Evolutionary conservation across 305 asterid genomes (phyloP).

Genomic region (Stenogyne calaminthoides): DNA sequence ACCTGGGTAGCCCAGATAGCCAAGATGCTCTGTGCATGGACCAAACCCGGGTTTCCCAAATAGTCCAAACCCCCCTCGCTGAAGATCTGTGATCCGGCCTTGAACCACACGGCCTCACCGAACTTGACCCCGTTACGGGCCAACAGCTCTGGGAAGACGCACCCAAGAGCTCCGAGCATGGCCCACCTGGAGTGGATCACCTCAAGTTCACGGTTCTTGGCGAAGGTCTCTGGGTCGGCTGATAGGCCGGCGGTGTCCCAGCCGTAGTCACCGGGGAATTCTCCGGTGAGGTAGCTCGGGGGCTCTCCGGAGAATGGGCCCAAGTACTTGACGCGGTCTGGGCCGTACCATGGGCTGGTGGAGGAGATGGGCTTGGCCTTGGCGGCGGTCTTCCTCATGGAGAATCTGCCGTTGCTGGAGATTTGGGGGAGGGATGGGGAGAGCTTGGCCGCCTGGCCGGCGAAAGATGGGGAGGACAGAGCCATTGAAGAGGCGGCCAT

Average conservation of each 20-base stretch:
- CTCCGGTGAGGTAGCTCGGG: slow-evolving; percentile 63
- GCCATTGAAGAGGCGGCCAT: slow-evolving; percentile 57
- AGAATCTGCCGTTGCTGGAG: slow-evolving; percentile 31
- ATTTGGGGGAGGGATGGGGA: slow-evolving; percentile 36
- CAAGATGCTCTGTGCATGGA: slow-evolving; percentile 68
- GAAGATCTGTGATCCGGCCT: slow-evolving; percentile 59
- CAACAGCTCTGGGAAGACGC: slow-evolving; percentile 65
- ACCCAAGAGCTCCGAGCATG: slow-evolving; percentile 67
- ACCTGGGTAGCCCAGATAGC: slow-evolving; percentile 63
- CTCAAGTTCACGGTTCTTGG: slow-evolving; percentile 59
- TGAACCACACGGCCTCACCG: slow-evolving; percentile 71
- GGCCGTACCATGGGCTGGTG: slow-evolving; percentile 64
- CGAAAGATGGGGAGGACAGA: slow-evolving; percentile 54
- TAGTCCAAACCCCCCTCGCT: slow-evolving; percentile 63
- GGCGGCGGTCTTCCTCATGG: slow-evolving; percentile 48
- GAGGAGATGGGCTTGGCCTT: slow-evolving; percentile 41
- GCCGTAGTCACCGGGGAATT: slow-evolving; percentile 62
- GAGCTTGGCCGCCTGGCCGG: slow-evolving; percentile 51
- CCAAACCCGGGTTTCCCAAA: slow-evolving; percentile 63
- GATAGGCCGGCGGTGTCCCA: slow-evolving; percentile 67
- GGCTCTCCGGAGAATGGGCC: slow-evolving; percentile 31
- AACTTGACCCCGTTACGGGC: slow-evolving; percentile 62
- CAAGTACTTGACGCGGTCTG: slow-evolving; percentile 54
- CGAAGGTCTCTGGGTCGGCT: slow-evolving; percentile 59
- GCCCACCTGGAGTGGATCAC: slow-evolving; percentile 67